phyloP scores from a whole-genome alignment of 495 filamentous ascomycete species.

The Articulospora tetracladia region DNA sequence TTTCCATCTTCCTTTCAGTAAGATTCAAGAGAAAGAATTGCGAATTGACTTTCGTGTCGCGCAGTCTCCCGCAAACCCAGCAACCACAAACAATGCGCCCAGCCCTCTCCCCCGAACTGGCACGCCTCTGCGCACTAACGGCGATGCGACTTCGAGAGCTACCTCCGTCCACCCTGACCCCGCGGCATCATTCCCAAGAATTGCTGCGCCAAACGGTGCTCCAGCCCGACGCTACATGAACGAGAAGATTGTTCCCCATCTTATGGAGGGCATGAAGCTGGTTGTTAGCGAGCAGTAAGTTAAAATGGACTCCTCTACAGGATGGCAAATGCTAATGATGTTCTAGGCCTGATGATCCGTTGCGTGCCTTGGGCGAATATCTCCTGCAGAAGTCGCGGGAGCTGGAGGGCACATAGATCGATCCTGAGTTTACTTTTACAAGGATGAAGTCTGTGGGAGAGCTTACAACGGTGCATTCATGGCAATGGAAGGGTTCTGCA shows the following conservation, averaged over 20 bases:
- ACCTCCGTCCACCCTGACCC: conserved; percentile 49
- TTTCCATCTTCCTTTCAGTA: background rate
- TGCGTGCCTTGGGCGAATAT: conserved; percentile 83
- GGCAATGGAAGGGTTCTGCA: background rate
- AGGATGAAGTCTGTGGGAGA: background rate
- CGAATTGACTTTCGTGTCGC: conserved; percentile 9
- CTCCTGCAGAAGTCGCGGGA: conserved; percentile 79
- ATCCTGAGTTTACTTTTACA: background rate
- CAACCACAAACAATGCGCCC: conserved; percentile 18
- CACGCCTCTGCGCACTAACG: conserved; percentile 25
- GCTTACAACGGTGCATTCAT: background rate
- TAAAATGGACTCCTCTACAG: background rate
- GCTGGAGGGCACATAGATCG: conserved; percentile 43
- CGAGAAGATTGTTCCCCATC: conserved; percentile 73
- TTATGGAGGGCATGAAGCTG: conserved; percentile 91
- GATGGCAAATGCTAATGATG: conserved; percentile 3
- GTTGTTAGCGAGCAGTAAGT: conserved; percentile 80
- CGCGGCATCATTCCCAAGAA: conserved; percentile 41
- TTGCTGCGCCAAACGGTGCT: conserved; percentile 67
- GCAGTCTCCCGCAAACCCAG: conserved; percentile 19
- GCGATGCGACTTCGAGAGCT: conserved; percentile 29
- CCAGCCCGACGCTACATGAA: conserved; percentile 89
- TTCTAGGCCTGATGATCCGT: conserved; percentile 71
- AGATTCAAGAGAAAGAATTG: too few relatives aligned
- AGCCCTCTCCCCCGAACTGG: conserved; percentile 24